A percentile compares a stretch with the other conserved stretches of the same genome.
phyloP scores from a whole-genome alignment of 352 stramenopile genomes.

The Globisporangium nagaii region DNA sequence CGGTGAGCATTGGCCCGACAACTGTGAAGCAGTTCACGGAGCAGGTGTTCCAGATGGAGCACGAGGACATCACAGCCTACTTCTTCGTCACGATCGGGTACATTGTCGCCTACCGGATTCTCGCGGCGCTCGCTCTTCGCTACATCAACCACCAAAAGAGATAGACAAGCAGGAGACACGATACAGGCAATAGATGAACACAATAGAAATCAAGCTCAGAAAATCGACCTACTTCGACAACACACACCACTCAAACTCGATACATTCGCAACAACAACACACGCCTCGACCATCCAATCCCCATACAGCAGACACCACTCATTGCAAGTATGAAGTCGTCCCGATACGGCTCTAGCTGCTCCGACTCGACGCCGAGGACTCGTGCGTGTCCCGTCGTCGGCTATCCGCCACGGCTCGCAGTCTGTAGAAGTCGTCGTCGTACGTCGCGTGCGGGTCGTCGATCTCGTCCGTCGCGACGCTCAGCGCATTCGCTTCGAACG shows the following conservation, averaged over 20 bases:
- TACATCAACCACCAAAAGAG: constrained; percentile 25
- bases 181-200: no score
- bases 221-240: no score
- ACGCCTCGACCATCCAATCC: no score
- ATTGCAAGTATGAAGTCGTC: no score
- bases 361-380: no score
- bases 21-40: constrained; percentile 29
- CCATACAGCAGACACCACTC: no score
- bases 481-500: neutral
- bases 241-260: no score
- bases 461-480: constrained; percentile 8
- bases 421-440: neutral
- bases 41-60: constrained; percentile 19
- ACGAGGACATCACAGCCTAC: constrained; percentile 18
- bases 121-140: constrained; percentile 31
- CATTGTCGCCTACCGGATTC: constrained; percentile 32
- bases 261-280: no score
- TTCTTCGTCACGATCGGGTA: constrained; percentile 14
- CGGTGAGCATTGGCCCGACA: constrained; percentile 1
- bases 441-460: neutral
- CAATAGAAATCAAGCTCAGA: no score
- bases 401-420: neutral
- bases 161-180: no score
- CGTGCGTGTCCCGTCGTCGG: neutral
- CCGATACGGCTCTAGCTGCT: no score